These are phyloP conservation scores for Cicer arietinum DNA, from an alignment of 306 rosid species.

Conservation along the genomic window DNA sequence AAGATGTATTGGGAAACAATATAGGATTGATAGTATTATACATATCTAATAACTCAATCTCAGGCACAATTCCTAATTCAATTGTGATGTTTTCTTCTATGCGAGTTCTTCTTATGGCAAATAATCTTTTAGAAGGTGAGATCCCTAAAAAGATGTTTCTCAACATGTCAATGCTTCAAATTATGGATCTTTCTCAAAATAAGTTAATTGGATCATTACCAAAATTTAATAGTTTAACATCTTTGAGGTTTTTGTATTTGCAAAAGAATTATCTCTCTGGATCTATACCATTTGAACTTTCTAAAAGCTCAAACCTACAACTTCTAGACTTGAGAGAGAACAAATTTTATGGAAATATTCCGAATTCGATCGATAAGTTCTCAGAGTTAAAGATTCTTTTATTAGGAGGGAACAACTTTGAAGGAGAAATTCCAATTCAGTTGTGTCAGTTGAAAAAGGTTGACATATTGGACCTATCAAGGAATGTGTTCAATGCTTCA, in stretches of 20 bases:
- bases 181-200: slow-evolving; percentile 41
- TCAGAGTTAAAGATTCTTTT: background rate
- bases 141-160: slow-evolving; percentile 18
- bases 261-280: slow-evolving; percentile 22
- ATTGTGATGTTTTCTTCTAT: background rate
- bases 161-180: background rate
- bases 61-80: slow-evolving; percentile 37
- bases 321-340: slow-evolving; percentile 33
- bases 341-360: slow-evolving; percentile 30
- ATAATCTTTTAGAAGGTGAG: slow-evolving; percentile 34
- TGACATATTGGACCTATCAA: background rate
- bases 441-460: background rate
- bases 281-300: background rate
- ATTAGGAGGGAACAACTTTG: slow-evolving; percentile 20
- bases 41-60: slow-evolving; percentile 30
- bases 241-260: background rate
- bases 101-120: background rate
- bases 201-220: slow-evolving; percentile 2
- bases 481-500: background rate
- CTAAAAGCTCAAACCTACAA: background rate
- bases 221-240: background rate
- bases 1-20: background rate
- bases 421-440: slow-evolving; percentile 10
- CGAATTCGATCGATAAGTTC: background rate
- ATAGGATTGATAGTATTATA: fast-evolving